Evolutionary conservation across 495 filamentous ascomycete genomes (phyloP), one percentile per base, ranked within the genome.

Genomic region (Hypoxylon subgilvum): DNA sequence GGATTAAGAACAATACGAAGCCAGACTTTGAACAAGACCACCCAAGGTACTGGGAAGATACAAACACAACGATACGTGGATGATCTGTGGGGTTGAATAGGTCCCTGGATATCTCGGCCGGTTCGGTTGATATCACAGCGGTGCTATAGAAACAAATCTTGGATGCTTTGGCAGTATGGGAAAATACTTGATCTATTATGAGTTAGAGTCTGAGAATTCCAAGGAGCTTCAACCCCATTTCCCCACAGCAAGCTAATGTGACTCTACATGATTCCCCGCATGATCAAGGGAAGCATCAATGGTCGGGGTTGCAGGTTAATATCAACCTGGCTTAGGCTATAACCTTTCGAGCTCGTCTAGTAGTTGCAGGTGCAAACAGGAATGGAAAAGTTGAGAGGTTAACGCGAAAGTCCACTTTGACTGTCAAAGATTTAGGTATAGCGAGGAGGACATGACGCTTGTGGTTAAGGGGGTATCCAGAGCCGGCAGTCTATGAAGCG

Each of bases 1-100:
- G 41, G 35, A 18, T 14, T 45, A 3, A 39, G 19, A 57, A 52
- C 28, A 28, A 9, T 44, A 52, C 32, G 40, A 57, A 32, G 46
- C 35, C 41, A 51, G n/a, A n/a, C n/a, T n/a, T n/a, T n/a, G n/a
- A n/a, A 61, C 39, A 39, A 28, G 5, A 35, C 1, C 31, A 42
- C 14, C 47, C 52, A 36, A 52, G 32, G 34, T 42, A 13, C 42
- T 25, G 42, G 59, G 14, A 47, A 25, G 46, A 31, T 35, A 31
- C 35, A 36, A n/a, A 9, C 27, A 52, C 25, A 10, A 27, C 42
- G 52, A 63, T 63, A 63, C 52, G 59, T 63, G 59, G 59, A 63
- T 63, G 59, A 63, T 63, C 52, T 63, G 46, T 57, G 52, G 52
- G 41, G 47, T 36, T 48, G 48, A 16, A 51, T 44, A 44, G 25